Evolutionary conservation across 768 basidiomycete species (phyloP), one percentile per base, ranked within the genome.

Genomic region (Kwoniella botswanensis): DNA sequence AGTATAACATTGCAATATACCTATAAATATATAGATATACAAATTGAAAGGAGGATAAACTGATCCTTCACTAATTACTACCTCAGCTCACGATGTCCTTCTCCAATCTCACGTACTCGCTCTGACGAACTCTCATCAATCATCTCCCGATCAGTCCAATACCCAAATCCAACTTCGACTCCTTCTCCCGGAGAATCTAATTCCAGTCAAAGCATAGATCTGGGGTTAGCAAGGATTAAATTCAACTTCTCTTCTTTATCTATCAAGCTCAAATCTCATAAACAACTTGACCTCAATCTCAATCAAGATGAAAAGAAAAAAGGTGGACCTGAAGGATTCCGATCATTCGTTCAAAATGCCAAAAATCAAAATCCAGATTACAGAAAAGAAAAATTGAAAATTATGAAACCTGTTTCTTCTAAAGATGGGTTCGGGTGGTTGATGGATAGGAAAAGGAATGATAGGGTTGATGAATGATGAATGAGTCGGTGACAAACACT

Each of bases 371-470:
- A 61, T 61, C 59, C 59, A n/a, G 22, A 43, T 42, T 61, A 61
- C 21, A 61, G 59, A 44, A 18, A 42, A 10, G 26, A 42, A 4
- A 43, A 42, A 44, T 61, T 61, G 17, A 18, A 22, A 15, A 61
- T 61, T 4, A 12, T 61, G 17, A 61, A 61, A 22, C 59, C 59
- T 17, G 41, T 61, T 61, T 61, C 59, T 12, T 15, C 13, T 0
- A 21, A 43, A n/a, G 59, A 61, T 61, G 41, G 22, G n/a, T 61
- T 18, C 22, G 59, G 42, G 1, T 26, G 35, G 21, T 61, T 44
- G 18, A 61, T 61, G 59, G 3, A 43, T 6, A 61, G 59, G 26
- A 42, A 61, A 43, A 61, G 59, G 57, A 35, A 35, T 29, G 57
- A 13, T 4, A 11, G 57, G 57, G 29, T 22, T 13, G 22, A 58